A percentile compares a stretch with the other conserved stretches of the same genome.
phyloP scores from a whole-genome alignment of 495 filamentous ascomycete genomes.

The Aspergillus taichungensis region DNA sequence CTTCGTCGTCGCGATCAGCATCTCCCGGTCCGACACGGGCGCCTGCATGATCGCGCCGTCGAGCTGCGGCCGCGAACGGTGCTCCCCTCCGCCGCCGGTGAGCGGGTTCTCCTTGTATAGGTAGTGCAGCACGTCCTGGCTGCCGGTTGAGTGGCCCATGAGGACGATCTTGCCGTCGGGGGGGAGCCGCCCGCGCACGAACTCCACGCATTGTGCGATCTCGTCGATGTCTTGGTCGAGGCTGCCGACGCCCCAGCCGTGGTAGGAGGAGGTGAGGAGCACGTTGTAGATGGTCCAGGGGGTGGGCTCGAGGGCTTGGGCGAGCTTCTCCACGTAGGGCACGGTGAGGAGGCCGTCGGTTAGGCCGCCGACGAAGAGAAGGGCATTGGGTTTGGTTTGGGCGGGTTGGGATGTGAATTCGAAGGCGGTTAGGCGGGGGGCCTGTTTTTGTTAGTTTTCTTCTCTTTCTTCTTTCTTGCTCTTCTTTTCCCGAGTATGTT shows the following conservation, averaged over 20 bases:
- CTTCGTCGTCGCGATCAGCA: constrained; percentile 28
- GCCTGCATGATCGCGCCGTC: constrained; percentile 82
- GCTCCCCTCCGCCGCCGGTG: constrained; percentile 14
- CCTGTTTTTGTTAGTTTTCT: constrained; percentile 22
- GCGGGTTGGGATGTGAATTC: constrained; percentile 37
- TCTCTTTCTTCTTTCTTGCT: not conserved
- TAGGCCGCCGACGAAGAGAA: constrained; percentile 81
- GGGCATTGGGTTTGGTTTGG: constrained; percentile 46
- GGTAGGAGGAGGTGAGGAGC: constrained; percentile 55
- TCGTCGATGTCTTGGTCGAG: constrained; percentile 67
- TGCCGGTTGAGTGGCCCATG: constrained; percentile 83
- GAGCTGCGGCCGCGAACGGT: constrained; percentile 37
- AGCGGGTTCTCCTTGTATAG: constrained; percentile 34
- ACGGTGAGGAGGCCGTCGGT: constrained; percentile 69
- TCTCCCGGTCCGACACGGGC: constrained; percentile 70
- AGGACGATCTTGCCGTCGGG: constrained; percentile 56
- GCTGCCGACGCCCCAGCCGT: constrained; percentile 62
- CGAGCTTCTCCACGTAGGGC: constrained; percentile 48
- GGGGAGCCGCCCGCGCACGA: constrained; percentile 41
- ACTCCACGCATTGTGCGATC: constrained; percentile 60
- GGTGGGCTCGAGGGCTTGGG: constrained; percentile 46
- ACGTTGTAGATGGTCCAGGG: constrained; percentile 54
- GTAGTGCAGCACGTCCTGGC: constrained; percentile 81
- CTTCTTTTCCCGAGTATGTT: too few species aligned
- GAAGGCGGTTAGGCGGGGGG: constrained; percentile 48